phyloP scores from a whole-genome alignment of 768 basidiomycete species.

The Leccinum uliginosum region DNA sequence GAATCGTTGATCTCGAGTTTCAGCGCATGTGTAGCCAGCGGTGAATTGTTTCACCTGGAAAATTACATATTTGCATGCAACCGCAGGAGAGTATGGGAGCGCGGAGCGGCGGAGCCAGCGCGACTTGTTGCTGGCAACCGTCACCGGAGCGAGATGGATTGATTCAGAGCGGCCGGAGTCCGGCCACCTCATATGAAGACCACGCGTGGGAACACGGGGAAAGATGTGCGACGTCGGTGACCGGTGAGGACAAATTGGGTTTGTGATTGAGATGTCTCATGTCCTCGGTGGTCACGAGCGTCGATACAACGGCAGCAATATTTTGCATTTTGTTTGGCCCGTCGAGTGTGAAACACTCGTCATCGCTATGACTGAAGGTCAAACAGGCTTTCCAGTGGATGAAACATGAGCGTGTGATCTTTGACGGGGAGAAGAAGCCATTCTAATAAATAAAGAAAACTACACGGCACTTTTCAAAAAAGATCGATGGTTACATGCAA shows the following conservation, averaged over 20 bases:
- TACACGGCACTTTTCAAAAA: background rate
- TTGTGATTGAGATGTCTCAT: background rate
- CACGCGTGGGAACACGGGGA: background rate
- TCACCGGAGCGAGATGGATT: background rate
- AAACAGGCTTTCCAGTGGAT: background rate
- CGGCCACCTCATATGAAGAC: background rate
- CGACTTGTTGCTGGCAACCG: background rate
- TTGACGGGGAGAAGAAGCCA: background rate
- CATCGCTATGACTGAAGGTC: background rate
- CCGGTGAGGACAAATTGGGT: background rate
- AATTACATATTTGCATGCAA: background rate
- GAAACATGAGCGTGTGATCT: background rate
- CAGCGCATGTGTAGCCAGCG: background rate
- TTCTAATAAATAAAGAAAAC: background rate
- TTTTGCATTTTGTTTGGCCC: background rate
- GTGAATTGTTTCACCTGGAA: background rate
- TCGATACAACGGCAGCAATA: background rate
- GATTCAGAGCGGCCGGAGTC: background rate
- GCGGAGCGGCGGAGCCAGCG: background rate
- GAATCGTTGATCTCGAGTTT: background rate
- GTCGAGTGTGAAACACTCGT: background rate
- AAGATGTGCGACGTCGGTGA: background rate
- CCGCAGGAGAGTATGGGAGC: background rate
- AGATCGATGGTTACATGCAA: constrained; percentile 1
- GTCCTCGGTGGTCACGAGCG: background rate